phyloP scores from a whole-genome alignment of 306 rosid species.

The Luffa acutangula region DNA sequence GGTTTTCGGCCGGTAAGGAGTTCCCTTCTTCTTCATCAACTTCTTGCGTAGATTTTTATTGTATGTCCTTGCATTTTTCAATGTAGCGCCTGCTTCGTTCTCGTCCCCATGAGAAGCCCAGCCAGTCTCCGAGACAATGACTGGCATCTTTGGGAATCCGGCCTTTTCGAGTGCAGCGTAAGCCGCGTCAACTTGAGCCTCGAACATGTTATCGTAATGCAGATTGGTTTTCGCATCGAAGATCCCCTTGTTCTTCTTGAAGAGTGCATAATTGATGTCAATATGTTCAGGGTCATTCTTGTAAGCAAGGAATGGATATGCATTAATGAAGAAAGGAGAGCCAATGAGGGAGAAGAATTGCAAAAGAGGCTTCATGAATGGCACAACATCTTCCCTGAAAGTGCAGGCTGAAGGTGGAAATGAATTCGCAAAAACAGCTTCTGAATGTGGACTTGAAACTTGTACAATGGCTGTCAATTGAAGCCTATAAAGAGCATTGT shows the following conservation, averaged over 20 bases:
- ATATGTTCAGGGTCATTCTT: conserved; percentile 77
- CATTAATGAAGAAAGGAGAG: conserved; percentile 82
- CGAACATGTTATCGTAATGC: conserved; percentile 81
- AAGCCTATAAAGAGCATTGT: conserved; percentile 43
- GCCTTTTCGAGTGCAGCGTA: conserved; percentile 72
- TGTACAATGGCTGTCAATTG: conserved; percentile 31
- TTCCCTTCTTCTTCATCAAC: conserved; percentile 66
- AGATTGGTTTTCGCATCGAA: conserved; percentile 63
- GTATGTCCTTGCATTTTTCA: conserved; percentile 51
- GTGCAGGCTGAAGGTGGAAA: conserved; percentile 83
- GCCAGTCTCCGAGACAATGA: conserved; percentile 82
- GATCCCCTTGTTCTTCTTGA: conserved; percentile 54
- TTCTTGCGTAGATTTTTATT: conserved; percentile 48
- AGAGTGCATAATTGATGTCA: conserved; percentile 65
- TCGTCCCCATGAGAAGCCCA: conserved; percentile 85
- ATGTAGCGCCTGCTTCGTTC: conserved; percentile 56
- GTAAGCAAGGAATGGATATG: conserved; percentile 88
- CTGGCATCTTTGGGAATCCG: conserved; percentile 62
- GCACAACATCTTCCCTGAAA: conserved; percentile 51
- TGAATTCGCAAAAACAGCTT: conserved; percentile 75
- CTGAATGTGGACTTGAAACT: conserved; percentile 88
- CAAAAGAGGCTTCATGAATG: conserved; percentile 63
- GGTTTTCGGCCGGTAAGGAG: conserved; percentile 73
- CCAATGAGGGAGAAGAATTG: conserved; percentile 63
- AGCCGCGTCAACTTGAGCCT: conserved; percentile 77